Percentiles rank a stretch among this genome's conserved stretches.
Conservation (phyloP, 2,329 filamentous ascomycete genomes). For the Tolypocladium sp. region DNA sequence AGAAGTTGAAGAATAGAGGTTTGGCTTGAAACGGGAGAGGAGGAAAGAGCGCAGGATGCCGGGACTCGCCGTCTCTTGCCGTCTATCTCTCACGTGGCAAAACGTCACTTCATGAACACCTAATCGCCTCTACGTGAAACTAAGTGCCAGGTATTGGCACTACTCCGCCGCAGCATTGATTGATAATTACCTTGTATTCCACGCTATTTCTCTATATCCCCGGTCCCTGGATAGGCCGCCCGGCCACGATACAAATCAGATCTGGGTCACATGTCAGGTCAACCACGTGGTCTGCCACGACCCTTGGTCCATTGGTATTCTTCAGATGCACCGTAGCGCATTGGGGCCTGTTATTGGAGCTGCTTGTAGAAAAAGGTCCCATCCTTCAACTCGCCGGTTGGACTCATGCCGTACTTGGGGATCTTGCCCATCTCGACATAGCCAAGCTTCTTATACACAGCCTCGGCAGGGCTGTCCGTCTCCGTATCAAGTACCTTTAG, state of each 20-base stretch:
- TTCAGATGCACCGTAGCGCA: neutral
- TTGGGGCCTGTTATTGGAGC: slow-evolving; percentile 16
- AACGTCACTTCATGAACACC: neutral
- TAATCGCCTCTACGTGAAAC: too few species aligned
- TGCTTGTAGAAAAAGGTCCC: slow-evolving; percentile 53
- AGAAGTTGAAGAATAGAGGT: neutral
- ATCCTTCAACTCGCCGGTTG: slow-evolving; percentile 37
- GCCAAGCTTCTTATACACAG: slow-evolving; percentile 45
- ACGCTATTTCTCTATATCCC: neutral
- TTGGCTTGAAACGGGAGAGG: too few species aligned
- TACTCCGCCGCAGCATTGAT: neutral
- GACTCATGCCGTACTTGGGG: slow-evolving; percentile 42
- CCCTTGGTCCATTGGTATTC: neutral
- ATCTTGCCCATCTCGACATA: slow-evolving; percentile 47
- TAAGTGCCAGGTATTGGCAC: neutral
- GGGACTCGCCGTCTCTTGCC: neutral
- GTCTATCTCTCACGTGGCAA: neutral
- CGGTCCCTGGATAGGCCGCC: neutral
- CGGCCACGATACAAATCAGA: neutral
- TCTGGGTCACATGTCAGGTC: neutral
- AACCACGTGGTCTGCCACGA: too few species aligned
- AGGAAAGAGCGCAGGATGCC: neutral
- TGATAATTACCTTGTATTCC: neutral
- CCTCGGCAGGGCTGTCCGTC: slow-evolving; percentile 40
- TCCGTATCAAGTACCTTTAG: slow-evolving; percentile 42